Conservation (phyloP, 108 stramenopile species). For the Skeletonema marinoi region DNA sequence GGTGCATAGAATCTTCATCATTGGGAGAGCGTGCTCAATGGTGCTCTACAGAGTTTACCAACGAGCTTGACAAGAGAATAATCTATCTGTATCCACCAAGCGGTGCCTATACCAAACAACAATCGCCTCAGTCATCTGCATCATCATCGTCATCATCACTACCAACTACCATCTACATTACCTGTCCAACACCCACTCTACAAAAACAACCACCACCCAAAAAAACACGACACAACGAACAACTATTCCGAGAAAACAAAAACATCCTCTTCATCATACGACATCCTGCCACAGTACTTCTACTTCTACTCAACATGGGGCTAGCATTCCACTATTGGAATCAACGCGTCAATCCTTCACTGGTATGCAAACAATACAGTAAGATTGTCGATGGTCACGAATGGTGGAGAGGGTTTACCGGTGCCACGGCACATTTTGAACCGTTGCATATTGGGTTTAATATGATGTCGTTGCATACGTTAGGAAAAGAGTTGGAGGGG, state of each 20-base stretch:
- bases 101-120: constrained; percentile 12
- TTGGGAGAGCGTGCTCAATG: constrained; percentile 1
- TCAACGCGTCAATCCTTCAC: constrained; percentile 43
- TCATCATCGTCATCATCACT: not conserved
- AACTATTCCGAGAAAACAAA: constrained; percentile 33
- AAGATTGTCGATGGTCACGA: constrained; percentile 52
- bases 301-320: constrained; percentile 54
- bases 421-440: constrained; percentile 84
- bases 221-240: constrained; percentile 16
- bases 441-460: constrained; percentile 80
- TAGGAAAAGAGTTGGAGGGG: constrained; percentile 71
- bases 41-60: constrained; percentile 18
- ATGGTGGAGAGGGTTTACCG: constrained; percentile 66
- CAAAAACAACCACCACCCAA: not conserved
- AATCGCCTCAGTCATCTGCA: not conserved
- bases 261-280: constrained; percentile 40
- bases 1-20: constrained; percentile 18
- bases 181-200: constrained; percentile 22
- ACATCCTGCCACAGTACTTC: constrained; percentile 50
- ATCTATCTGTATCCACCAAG: constrained; percentile 31
- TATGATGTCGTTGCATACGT: constrained; percentile 65
- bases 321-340: constrained; percentile 79
- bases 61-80: not conserved
- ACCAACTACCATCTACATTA: constrained; percentile 2
- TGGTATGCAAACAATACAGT: constrained; percentile 52